phyloP scores from a whole-genome alignment of 768 basidiomycete genomes.

The Neoboletus brunneissimus region DNA sequence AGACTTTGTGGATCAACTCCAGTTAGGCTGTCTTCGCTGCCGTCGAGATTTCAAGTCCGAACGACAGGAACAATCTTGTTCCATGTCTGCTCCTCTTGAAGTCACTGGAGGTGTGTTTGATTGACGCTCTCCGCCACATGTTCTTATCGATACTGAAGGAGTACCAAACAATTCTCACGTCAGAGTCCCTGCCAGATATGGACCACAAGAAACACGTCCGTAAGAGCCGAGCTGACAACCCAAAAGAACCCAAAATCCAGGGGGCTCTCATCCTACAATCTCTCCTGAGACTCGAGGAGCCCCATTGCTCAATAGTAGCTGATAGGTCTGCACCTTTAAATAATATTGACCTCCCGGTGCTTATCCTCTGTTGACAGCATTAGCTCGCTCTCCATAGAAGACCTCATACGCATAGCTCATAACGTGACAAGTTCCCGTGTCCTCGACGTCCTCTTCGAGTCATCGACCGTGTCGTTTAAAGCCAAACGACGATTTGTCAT shows the following conservation, averaged over 20 bases:
- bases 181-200: constrained; percentile 12
- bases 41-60: constrained; percentile 51
- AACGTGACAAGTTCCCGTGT: constrained; percentile 73
- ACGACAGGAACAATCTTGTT: constrained; percentile 54
- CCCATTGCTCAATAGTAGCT: constrained; percentile 65
- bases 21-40: constrained; percentile 56
- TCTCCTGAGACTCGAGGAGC: constrained; percentile 63
- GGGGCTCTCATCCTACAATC: constrained; percentile 86
- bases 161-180: constrained; percentile 9
- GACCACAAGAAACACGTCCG: constrained; percentile 12
- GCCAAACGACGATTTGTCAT: constrained; percentile 69
- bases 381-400: constrained; percentile 51
- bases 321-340: constrained; percentile 51
- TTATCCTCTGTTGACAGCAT: constrained; percentile 44
- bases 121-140: not conserved
- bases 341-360: not conserved
- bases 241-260: constrained; percentile 69
- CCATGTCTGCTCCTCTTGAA: constrained; percentile 64
- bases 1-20: constrained; percentile 5
- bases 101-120: constrained; percentile 43
- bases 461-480: constrained; percentile 60
- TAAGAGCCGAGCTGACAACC: constrained; percentile 28
- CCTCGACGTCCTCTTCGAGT: constrained; percentile 74
- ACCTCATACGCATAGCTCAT: constrained; percentile 57
- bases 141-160: constrained; percentile 21